Evolutionary conservation across 768 basidiomycete species (phyloP).

Genomic region (Sporobolomyces pararoseus): DNA sequence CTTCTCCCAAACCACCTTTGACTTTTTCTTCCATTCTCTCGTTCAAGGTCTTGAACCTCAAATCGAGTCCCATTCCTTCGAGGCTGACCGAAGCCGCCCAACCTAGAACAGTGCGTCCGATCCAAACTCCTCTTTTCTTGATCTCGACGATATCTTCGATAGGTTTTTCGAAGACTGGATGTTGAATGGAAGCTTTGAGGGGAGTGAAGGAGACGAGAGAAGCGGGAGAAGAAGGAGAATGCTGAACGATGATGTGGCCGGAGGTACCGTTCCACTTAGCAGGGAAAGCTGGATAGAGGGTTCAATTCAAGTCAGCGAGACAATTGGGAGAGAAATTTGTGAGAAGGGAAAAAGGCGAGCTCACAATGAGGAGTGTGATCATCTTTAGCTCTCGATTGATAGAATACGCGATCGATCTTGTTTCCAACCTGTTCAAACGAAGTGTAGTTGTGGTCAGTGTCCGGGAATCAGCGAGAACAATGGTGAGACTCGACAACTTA

Average conservation of each 20-base stretch:
- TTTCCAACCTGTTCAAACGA: constrained; percentile 46
- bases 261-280: constrained; percentile 48
- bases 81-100: constrained; percentile 51
- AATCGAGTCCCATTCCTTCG: constrained; percentile 50
- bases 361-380: constrained; percentile 46
- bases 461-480: neutral
- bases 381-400: constrained; percentile 49
- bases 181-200: constrained; percentile 40
- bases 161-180: constrained; percentile 44
- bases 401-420: constrained; percentile 49
- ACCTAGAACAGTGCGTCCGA: constrained; percentile 50
- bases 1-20: constrained; percentile 37
- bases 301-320: no score
- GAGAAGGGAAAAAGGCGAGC: constrained; percentile 22
- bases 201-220: constrained; percentile 44
- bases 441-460: constrained; percentile 1
- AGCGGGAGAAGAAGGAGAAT: constrained; percentile 39
- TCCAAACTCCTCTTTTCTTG: constrained; percentile 51
- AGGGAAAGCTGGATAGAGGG: constrained; percentile 48
- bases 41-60: constrained; percentile 48
- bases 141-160: constrained; percentile 52
- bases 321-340: no score
- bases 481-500: no score
- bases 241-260: constrained; percentile 49
- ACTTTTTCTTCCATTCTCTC: constrained; percentile 22